Conservation (phyloP, 106 monocot species). For the Chionographis japonica region DNA sequence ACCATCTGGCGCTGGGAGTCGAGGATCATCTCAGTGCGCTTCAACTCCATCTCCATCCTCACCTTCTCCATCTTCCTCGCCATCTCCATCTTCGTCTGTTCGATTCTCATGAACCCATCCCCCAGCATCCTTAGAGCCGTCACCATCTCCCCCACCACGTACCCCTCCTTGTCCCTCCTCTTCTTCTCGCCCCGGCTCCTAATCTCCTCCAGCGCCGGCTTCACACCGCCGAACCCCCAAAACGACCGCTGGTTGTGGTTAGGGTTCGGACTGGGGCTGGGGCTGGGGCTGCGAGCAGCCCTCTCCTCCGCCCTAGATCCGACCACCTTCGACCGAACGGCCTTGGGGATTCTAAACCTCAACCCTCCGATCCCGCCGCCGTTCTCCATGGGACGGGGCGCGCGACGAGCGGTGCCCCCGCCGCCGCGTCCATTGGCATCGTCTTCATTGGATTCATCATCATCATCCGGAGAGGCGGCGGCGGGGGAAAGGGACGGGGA, state of each 20-base stretch:
- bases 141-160: constrained; percentile 46
- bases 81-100: constrained; percentile 96
- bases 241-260: constrained; percentile 5
- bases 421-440: not conserved
- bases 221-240: constrained; percentile 7
- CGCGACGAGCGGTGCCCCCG: constrained; percentile 13
- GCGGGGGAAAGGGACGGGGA: no score
- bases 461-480: no score
- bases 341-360: constrained; percentile 65
- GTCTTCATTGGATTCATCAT: no score
- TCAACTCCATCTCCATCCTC: constrained; percentile 91
- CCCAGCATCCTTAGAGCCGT: constrained; percentile 60
- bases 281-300: not conserved
- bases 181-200: constrained; percentile 29
- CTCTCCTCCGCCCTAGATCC: not conserved
- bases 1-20: constrained; percentile 67
- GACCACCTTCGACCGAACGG: constrained; percentile 35
- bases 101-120: constrained; percentile 82
- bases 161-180: constrained; percentile 16
- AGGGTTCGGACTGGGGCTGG: not conserved
- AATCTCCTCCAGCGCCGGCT: constrained; percentile 33
- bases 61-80: constrained; percentile 69
- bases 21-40: constrained; percentile 76
- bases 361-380: constrained; percentile 25
- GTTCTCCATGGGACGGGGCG: constrained; percentile 34